phyloP scores from a whole-genome alignment of 2,329 filamentous ascomycete species.

The Colletotrichum sp. region DNA sequence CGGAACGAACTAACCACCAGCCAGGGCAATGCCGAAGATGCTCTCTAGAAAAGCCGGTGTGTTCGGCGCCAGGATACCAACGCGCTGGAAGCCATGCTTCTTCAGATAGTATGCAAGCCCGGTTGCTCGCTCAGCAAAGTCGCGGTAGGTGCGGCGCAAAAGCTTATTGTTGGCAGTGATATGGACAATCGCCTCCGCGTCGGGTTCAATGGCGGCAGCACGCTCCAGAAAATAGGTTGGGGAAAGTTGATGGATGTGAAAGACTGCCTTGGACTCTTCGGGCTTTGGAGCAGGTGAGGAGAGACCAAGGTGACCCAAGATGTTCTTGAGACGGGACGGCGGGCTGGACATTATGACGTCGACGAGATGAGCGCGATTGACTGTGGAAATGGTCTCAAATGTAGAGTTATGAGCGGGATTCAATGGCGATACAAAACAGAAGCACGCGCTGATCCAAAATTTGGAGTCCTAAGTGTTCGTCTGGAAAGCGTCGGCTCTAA shows the following conservation, averaged over 20 bases:
- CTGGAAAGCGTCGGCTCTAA: not conserved
- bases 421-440: not conserved
- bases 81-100: slow-evolving; percentile 74
- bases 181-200: slow-evolving; percentile 86
- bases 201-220: slow-evolving; percentile 85
- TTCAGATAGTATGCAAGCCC: slow-evolving; percentile 88
- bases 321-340: slow-evolving; percentile 62
- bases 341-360: slow-evolving; percentile 63
- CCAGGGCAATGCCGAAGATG: slow-evolving; percentile 85
- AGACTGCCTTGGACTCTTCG: slow-evolving; percentile 45
- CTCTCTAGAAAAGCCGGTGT: slow-evolving; percentile 93
- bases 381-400: not conserved
- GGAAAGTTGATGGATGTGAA: slow-evolving; percentile 78
- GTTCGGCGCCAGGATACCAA: slow-evolving; percentile 89
- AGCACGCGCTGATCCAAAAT: not conserved
- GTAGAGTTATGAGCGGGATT: not conserved
- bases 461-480: not conserved
- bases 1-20: slow-evolving; percentile 55
- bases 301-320: slow-evolving; percentile 55
- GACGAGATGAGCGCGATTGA: not conserved
- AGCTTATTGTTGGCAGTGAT: slow-evolving; percentile 77
- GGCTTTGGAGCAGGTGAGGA: slow-evolving; percentile 28
- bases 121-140: slow-evolving; percentile 83
- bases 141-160: slow-evolving; percentile 77
- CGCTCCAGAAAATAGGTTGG: slow-evolving; percentile 88